Evolutionary conservation across 352 stramenopile species (phyloP).

Genomic region (Thraustochytrium striatum): DNA sequence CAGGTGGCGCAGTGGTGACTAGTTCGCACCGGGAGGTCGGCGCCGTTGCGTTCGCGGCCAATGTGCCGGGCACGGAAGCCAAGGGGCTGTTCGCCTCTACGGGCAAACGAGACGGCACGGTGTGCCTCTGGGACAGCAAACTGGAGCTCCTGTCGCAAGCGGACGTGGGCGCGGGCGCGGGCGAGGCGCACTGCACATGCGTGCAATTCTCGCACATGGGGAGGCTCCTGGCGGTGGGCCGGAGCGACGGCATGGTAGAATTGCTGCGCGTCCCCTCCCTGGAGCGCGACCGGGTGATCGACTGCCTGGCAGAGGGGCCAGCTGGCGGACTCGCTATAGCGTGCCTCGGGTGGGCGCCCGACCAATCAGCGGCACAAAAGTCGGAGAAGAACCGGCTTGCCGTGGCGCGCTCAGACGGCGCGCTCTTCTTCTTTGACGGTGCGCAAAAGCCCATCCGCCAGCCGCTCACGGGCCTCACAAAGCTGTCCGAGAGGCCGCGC

Average conservation of each 20-base stretch:
- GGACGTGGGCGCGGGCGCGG: neutral
- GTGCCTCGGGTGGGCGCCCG: neutral
- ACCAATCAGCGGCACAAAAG: neutral
- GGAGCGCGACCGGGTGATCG: neutral
- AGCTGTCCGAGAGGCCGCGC: neutral
- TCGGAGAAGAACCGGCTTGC: neutral
- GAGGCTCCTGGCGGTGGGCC: neutral
- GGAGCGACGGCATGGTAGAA: neutral
- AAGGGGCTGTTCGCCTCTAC: neutral
- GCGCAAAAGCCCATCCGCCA: neutral
- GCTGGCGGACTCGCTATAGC: neutral
- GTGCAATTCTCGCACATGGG: neutral
- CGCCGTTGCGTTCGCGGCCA: neutral
- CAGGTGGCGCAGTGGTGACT: neutral
- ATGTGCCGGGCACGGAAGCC: neutral
- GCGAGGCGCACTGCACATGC: neutral
- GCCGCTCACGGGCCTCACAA: neutral
- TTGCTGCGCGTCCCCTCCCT: neutral
- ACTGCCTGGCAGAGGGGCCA: neutral
- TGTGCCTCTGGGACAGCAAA: neutral
- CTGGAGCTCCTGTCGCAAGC: neutral
- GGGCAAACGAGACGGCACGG: neutral
- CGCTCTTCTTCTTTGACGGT: conserved; percentile 1
- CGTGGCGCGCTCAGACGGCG: neutral
- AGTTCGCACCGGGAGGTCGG: neutral